phyloP scores from a whole-genome alignment of 179 eudicot genomes.

The Spinacia oleracea region DNA sequence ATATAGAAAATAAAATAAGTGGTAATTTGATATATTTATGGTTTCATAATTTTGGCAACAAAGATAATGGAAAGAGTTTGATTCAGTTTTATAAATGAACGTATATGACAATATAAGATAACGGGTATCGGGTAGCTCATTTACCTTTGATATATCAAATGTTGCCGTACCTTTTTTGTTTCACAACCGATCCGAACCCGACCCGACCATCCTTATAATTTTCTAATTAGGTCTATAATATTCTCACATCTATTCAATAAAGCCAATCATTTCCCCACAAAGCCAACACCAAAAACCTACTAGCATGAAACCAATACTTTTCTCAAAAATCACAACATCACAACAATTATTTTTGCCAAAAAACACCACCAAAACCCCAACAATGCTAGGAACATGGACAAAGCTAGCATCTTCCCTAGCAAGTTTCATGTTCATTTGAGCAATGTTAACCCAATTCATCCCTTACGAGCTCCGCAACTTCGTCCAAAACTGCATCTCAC shows the following conservation, averaged over 20 bases:
- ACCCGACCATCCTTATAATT: too few species aligned
- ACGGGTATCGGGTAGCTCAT: too few species aligned
- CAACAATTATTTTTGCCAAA: slow-evolving; percentile 4
- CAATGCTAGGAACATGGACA: slow-evolving; percentile 26
- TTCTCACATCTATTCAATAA: not conserved
- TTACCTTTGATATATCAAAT: too few species aligned
- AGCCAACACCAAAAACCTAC: not conserved
- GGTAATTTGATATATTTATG: too few species aligned
- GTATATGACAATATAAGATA: too few species aligned
- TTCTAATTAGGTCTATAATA: too few species aligned
- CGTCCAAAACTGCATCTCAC: slow-evolving; percentile 14
- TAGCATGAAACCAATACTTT: not conserved
- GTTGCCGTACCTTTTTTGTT: too few species aligned
- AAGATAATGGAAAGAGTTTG: too few species aligned
- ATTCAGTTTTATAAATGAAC: too few species aligned
- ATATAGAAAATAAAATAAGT: too few species aligned
- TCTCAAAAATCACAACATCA: not conserved
- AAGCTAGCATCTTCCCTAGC: slow-evolving; percentile 30
- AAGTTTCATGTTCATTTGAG: slow-evolving; percentile 31
- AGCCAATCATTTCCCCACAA: not conserved
- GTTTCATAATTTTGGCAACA: too few species aligned
- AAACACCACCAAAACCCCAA: slow-evolving; percentile 6
- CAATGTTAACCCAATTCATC: slow-evolving; percentile 26
- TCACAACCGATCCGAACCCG: too few species aligned
- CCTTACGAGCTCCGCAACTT: slow-evolving; percentile 19